A percentile compares a stretch with the other conserved stretches of the same genome.
These are phyloP conservation scores for Massariosphaeria phaeospora DNA, from an alignment of 495 filamentous ascomycete species.

Conservation along the genomic window DNA sequence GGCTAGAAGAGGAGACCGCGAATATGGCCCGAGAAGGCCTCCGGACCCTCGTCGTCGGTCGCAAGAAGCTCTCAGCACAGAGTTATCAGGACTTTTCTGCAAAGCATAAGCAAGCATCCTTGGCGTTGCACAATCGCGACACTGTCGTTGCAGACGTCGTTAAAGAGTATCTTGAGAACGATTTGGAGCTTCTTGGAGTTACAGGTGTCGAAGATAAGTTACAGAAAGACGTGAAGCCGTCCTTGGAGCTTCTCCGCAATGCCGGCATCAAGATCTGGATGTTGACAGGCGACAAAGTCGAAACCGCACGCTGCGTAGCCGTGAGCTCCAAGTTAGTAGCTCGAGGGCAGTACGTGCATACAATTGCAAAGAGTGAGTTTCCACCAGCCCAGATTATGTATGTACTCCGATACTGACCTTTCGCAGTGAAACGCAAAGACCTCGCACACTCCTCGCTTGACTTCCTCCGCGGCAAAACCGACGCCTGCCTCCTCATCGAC, in stretches of 20 bases:
- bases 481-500: slow-evolving; percentile 88
- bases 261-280: slow-evolving; percentile 99
- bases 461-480: slow-evolving; percentile 80
- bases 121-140: slow-evolving; percentile 75
- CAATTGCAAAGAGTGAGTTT: slow-evolving; percentile 64
- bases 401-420: slow-evolving; percentile 20
- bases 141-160: slow-evolving; percentile 73
- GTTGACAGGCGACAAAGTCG: slow-evolving; percentile 98
- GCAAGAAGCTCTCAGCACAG: slow-evolving; percentile 68
- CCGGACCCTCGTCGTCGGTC: slow-evolving; percentile 86
- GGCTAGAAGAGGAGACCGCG: slow-evolving; percentile 96
- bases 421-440: slow-evolving; percentile 59
- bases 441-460: slow-evolving; percentile 79
- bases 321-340: slow-evolving; percentile 93
- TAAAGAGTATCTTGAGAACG: slow-evolving; percentile 73
- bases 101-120: slow-evolving; percentile 71
- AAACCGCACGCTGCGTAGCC: slow-evolving; percentile 95
- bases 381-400: no score
- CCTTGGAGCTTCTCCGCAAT: slow-evolving; percentile 89
- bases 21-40: slow-evolving; percentile 98
- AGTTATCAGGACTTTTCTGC: slow-evolving; percentile 75
- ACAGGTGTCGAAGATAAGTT: slow-evolving; percentile 97
- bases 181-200: slow-evolving; percentile 88
- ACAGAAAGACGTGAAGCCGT: slow-evolving; percentile 90
- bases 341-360: slow-evolving; percentile 92